Base-by-base conservation (phyloP, 176 grass and related monocot species). In the Raddia guianensis region DNA sequence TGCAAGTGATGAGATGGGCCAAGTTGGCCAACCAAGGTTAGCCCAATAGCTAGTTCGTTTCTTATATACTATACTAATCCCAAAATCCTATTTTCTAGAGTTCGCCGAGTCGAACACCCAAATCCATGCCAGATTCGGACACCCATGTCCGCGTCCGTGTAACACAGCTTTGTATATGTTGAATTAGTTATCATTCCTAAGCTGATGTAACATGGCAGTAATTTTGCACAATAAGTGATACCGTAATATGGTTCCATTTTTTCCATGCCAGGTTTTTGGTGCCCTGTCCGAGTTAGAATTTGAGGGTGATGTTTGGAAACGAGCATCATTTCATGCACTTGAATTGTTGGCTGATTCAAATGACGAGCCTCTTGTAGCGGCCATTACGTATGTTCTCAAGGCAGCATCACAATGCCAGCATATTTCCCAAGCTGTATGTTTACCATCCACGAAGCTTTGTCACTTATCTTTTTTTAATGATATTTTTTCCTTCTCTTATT, bases 401-500 rank as follows among this genome's bases (percentile, higher is more conserved):
- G 87, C 75, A 12, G 88, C 92, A 77, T 93, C 92, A 61, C 84
- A 85, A 44, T 98, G 92, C 76, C 86, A 94, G 53, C 88, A 89
- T 81, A 89, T 98, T 85, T 45, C 81, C 74, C 82, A 81, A 82
- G 92, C 90, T 68, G 96, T 98, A 95, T 77, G 89, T 83, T 90
- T 85, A 57, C 75, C 45, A 73, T 70, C 32, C 37, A 78, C 61
- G 64, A 53, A 13, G 21, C 74, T 84, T 54, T 78, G 40, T 71
- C 54, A 79, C 21, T 21, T 69, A 73, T 21, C 15, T 90, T 88
- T 37, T 37, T 76, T 69, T 62, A 35, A 37, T 32, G 16, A 71
- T 49, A 6, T 16, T 85, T 3, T 10, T 4, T 66, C 37, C 14
- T 85, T 47, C 81, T 71, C 50, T 67, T 73, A 15, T 70, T 70